Evolutionary conservation across 2,329 filamentous ascomycete species (phyloP).

Genomic region (Hyphodiscus sp.): DNA sequence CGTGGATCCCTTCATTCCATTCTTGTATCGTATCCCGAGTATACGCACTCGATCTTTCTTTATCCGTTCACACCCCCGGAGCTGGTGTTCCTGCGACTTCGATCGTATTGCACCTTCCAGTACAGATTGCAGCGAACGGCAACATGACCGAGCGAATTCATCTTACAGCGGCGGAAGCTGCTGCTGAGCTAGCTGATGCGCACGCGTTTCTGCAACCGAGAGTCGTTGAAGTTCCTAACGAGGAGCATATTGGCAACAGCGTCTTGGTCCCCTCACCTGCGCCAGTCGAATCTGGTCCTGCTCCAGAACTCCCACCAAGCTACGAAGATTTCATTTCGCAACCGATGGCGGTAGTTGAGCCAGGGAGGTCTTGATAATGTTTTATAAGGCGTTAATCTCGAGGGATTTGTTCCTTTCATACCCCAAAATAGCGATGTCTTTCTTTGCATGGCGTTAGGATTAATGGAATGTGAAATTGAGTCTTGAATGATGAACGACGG

Average conservation of each 20-base stretch:
- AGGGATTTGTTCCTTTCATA: background rate
- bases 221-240: conserved; percentile 23
- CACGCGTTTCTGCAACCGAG: conserved; percentile 24
- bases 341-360: conserved; percentile 7
- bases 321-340: conserved; percentile 21
- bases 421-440: conserved; percentile 1
- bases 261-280: conserved; percentile 10
- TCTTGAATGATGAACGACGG: background rate
- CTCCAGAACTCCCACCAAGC: conserved; percentile 22
- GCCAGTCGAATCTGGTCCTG: background rate
- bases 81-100: conserved; percentile 33
- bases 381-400: background rate
- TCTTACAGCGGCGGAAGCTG: conserved; percentile 17
- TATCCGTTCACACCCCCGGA: conserved; percentile 47
- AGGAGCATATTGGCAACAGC: conserved; percentile 22
- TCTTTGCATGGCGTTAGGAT: conserved; percentile 12
- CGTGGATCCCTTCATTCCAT: conserved; percentile 64
- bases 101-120: conserved; percentile 21
- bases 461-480: background rate
- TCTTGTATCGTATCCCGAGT: conserved; percentile 58
- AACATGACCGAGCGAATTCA: conserved; percentile 8
- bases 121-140: conserved; percentile 26
- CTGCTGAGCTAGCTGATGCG: conserved; percentile 23
- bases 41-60: conserved; percentile 53
- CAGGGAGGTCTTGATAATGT: conserved; percentile 13